Conservation (phyloP, 2,329 filamentous ascomycete genomes). For the Pseudocercospora pini-densiflorae region DNA sequence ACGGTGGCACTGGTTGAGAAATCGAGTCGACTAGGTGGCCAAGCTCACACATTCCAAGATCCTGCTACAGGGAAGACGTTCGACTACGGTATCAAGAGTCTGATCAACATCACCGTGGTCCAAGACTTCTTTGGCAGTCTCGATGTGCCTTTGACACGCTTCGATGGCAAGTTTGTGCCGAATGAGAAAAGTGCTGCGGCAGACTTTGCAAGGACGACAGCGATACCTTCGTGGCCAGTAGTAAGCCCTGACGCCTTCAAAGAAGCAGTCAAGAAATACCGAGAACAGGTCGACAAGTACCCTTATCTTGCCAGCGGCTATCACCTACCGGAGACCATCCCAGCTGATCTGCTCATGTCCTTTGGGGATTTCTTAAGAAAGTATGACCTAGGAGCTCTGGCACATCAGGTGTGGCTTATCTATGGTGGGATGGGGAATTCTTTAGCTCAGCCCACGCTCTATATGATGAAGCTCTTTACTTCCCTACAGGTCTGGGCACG, state of each 20-base stretch:
- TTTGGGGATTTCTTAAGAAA: too few species aligned
- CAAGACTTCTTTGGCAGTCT: neutral
- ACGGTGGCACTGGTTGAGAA: slow-evolving; percentile 49
- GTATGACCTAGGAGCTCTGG: neutral
- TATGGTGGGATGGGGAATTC: neutral
- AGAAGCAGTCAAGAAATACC: too few species aligned
- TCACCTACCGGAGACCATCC: too few species aligned
- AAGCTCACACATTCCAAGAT: neutral
- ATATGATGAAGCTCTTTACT: too few species aligned
- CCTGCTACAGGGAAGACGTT: neutral
- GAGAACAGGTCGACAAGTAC: too few species aligned
- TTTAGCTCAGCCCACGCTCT: neutral
- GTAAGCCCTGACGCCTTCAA: too few species aligned
- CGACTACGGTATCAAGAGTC: neutral
- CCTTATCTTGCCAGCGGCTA: too few species aligned
- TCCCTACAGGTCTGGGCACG: too few species aligned
- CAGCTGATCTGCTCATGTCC: too few species aligned
- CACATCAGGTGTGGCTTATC: neutral
- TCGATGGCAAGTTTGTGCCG: neutral
- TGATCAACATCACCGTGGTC: neutral
- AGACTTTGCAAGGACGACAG: too few species aligned
- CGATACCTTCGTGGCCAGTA: too few species aligned
- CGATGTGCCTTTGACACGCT: neutral
- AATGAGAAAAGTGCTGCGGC: too few species aligned
- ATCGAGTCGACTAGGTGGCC: slow-evolving; percentile 44